Percentiles rank a stretch among this genome's conserved stretches.
These are phyloP conservation scores for Azolla pinnata DNA, from an alignment of 75 land plant species.

Conservation along the genomic window DNA sequence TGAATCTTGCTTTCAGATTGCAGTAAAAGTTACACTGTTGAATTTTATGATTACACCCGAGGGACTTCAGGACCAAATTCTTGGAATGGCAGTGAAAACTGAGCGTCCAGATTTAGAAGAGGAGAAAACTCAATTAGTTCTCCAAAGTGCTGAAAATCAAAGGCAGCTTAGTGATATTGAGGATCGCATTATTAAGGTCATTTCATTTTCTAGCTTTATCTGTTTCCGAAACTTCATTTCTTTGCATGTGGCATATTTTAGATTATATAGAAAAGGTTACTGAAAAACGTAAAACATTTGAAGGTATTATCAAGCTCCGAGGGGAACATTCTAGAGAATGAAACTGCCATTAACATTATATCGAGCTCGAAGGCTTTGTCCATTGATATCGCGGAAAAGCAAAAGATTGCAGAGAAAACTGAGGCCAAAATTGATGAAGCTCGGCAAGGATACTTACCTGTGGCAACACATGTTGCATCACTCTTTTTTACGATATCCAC, in stretches of 20 bases:
- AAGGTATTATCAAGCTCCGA: slow-evolving; percentile 34
- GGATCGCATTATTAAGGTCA: slow-evolving; percentile 29
- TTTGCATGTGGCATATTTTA: no score
- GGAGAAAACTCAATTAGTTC: slow-evolving; percentile 34
- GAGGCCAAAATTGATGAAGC: slow-evolving; percentile 39
- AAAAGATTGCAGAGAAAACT: slow-evolving; percentile 25
- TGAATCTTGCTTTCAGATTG: slow-evolving; percentile 10
- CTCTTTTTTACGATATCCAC: slow-evolving; percentile 26
- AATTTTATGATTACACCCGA: slow-evolving; percentile 38
- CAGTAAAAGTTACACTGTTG: slow-evolving; percentile 31
- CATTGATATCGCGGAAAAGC: slow-evolving; percentile 30
- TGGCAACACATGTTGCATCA: slow-evolving; percentile 23
- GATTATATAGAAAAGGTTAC: no score
- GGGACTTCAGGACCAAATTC: slow-evolving; percentile 28
- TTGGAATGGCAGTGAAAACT: slow-evolving; percentile 33
- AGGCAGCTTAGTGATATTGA: slow-evolving; percentile 32
- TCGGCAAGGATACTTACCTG: slow-evolving; percentile 31
- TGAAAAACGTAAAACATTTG: not conserved
- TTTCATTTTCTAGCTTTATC: not conserved
- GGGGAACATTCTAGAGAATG: slow-evolving; percentile 35
- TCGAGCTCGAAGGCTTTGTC: slow-evolving; percentile 31
- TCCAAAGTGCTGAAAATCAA: slow-evolving; percentile 38
- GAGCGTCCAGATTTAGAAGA: slow-evolving; percentile 39
- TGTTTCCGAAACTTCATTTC: not conserved
- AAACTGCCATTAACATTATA: slow-evolving; percentile 32